A percentile compares a stretch with the other conserved stretches of the same genome.
These are phyloP conservation scores for Knoxdaviesia proteae DNA, from an alignment of 2,329 filamentous ascomycete genomes.

Conservation along the genomic window DNA sequence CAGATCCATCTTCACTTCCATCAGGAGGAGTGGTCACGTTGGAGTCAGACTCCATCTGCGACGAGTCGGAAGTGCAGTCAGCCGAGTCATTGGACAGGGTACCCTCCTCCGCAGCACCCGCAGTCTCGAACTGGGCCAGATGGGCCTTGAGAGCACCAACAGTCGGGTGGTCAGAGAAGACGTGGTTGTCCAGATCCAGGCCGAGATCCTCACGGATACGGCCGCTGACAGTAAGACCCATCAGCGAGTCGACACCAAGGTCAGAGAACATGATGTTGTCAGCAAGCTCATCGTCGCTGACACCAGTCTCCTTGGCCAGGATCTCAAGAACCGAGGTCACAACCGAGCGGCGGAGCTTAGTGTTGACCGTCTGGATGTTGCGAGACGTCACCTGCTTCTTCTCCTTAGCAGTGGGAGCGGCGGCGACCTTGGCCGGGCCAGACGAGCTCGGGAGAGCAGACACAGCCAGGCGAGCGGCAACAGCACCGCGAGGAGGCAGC, in stretches of 20 bases:
- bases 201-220: conserved; percentile 37
- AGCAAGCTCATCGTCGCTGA: conserved; percentile 30
- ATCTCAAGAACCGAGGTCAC: conserved; percentile 24
- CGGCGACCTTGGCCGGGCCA: conserved; percentile 13
- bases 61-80: conserved; percentile 21
- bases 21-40: conserved; percentile 31
- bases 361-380: conserved; percentile 27
- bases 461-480: conserved; percentile 14
- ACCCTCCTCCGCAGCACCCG: conserved; percentile 8
- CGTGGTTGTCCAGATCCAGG: conserved; percentile 28
- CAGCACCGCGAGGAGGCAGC: conserved; percentile 34
- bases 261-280: conserved; percentile 35
- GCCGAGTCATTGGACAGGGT: conserved; percentile 11
- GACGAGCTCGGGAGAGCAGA: conserved; percentile 11
- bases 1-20: conserved; percentile 26
- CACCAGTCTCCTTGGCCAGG: conserved; percentile 33
- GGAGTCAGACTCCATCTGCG: conserved; percentile 25
- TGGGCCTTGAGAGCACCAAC: conserved; percentile 29
- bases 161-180: conserved; percentile 32
- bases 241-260: conserved; percentile 40
- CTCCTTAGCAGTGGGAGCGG: conserved; percentile 13
- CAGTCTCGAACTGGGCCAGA: conserved; percentile 15
- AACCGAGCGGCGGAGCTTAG: conserved; percentile 24
- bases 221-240: conserved; percentile 34
- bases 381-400: conserved; percentile 23